These are phyloP conservation scores for Tolypocladium ophioglossoides DNA, from an alignment of 2,329 filamentous ascomycete species.

Conservation along the genomic window DNA sequence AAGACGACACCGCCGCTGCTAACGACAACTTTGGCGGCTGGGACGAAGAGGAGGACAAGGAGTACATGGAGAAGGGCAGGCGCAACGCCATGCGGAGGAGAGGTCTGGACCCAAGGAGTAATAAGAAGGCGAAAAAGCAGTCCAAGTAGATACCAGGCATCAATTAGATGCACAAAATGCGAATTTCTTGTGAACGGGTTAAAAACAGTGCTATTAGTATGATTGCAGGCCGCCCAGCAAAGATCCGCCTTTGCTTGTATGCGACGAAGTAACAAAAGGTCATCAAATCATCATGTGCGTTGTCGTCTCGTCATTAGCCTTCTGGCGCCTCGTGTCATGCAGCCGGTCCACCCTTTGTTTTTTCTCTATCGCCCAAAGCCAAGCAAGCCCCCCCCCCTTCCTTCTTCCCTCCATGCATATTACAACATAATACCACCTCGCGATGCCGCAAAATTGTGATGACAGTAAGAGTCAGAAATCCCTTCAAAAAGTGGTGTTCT, in stretches of 20 bases:
- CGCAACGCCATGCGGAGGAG: slow-evolving; percentile 63
- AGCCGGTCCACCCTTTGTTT: background rate
- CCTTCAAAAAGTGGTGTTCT: background rate
- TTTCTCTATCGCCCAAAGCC: background rate
- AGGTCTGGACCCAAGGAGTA: slow-evolving; percentile 60
- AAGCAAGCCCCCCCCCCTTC: background rate
- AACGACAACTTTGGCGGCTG: slow-evolving; percentile 58
- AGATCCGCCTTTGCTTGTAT: background rate
- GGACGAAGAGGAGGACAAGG: slow-evolving; percentile 61
- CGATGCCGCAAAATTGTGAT: background rate
- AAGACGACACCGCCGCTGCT: slow-evolving; percentile 33
- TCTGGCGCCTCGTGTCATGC: background rate
- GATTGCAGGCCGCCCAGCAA: background rate
- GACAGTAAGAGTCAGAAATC: background rate
- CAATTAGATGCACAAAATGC: background rate
- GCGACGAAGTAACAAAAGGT: slow-evolving; percentile 5
- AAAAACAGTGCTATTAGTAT: background rate
- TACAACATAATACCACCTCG: background rate
- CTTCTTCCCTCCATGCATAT: background rate
- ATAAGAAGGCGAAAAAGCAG: slow-evolving; percentile 18
- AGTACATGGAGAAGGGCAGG: slow-evolving; percentile 64
- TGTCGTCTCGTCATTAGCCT: slow-evolving; percentile 1
- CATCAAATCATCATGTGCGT: slow-evolving; percentile 3
- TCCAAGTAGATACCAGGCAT: slow-evolving; percentile 5
- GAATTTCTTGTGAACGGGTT: background rate